Evolutionary conservation across 345 rosid genomes (phyloP), one percentile per base, ranked within the genome.

Genomic region (Syzygium aromaticum): DNA sequence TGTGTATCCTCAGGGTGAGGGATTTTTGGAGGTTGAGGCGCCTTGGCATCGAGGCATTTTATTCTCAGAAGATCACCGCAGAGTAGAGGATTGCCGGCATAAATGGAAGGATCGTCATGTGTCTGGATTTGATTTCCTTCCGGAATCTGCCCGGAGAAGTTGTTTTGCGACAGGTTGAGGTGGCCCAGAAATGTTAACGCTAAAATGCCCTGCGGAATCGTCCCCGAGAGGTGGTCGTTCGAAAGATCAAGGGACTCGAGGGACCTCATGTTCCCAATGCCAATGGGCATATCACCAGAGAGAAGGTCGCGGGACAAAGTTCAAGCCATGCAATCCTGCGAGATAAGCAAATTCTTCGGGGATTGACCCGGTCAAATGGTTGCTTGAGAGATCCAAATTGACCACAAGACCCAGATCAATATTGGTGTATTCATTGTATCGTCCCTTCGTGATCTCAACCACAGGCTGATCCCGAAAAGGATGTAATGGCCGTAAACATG

Each of bases 231-330:
- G 3, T 51, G 87, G 84, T 92, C 86, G 51, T 63, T 11, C 4
- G 90, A 90, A 40, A 90, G 86, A 38, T 92, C 93, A 27, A 88
- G 90, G 9, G 89, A 85, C 82, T 89, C 86, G 12, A 90, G 64
- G 4, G 1, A 1, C 5, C 10, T 63, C 88, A 92, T 33, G 52
- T 12, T 28, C 16, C 89, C 85, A 33, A 92, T 85, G 6, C 43
- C 51, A 3, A 1, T 10, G 2, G 88, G 90, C 23, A 92, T 86
- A 33, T 73, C n/a, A 9, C 93, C 90, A 17, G 78, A 52, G 11
- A 88, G 80, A 33, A 56, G 78, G 53, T 90, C 90, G 43, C 52
- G 28, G 0, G 91, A 90, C 27, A 90, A 90, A 61, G 86, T 90
- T 92, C 89, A 92, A 67, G 25, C 28, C 57, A 6, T 33, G 86